These are phyloP conservation scores for Phytopythium chamaehyphon DNA, from an alignment of 352 stramenopile species.

Conservation along the genomic window DNA sequence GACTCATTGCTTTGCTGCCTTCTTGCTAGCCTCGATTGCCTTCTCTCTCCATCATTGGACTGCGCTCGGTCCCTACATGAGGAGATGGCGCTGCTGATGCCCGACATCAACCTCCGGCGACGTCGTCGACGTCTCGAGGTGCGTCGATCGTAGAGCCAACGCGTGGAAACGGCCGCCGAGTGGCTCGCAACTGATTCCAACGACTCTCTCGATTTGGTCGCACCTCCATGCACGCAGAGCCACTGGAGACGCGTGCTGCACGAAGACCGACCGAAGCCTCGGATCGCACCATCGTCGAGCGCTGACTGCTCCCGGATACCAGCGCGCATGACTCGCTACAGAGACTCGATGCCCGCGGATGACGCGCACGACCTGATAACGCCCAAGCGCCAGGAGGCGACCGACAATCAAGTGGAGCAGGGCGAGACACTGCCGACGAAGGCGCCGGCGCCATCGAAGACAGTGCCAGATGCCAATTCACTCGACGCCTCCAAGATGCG, in stretches of 20 bases:
- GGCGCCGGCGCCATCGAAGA: background rate
- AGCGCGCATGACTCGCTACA: background rate
- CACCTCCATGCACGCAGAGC: constrained; percentile 12
- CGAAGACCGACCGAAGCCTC: constrained; percentile 7
- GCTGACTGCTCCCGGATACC: constrained; percentile 1
- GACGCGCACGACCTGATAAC: no score
- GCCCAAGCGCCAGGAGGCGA: constrained; percentile 2
- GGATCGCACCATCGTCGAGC: constrained; percentile 6
- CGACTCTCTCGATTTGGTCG: background rate
- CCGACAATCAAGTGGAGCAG: background rate
- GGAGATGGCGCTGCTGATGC: constrained; percentile 57
- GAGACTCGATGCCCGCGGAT: no score
- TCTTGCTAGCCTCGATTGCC: background rate
- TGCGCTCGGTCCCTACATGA: no score
- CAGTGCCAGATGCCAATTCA: constrained; percentile 2
- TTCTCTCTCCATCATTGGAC: background rate
- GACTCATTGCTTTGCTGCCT: background rate
- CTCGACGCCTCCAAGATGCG: background rate
- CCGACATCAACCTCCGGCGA: constrained; percentile 63
- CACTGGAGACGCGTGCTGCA: constrained; percentile 38
- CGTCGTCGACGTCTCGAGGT: constrained; percentile 57
- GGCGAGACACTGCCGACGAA: background rate
- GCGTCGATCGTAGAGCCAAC: background rate
- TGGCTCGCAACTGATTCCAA: background rate
- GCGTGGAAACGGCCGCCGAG: background rate